Conservation (phyloP, 192 early-diverging fungal genomes). For the Dissophora globulifera region DNA sequence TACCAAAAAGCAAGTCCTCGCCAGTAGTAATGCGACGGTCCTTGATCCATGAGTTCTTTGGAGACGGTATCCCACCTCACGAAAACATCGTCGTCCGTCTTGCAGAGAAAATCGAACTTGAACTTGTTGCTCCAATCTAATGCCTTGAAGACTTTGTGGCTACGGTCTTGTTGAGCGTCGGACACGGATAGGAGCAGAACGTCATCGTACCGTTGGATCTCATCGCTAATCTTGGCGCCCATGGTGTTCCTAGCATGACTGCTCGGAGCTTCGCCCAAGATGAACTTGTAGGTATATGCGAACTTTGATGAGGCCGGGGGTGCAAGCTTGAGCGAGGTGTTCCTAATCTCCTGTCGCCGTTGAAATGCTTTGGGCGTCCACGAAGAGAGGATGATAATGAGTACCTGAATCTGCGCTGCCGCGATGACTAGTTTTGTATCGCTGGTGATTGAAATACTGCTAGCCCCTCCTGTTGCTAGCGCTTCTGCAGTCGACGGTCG, state of each 20-base stretch:
- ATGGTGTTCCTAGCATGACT: slow-evolving; percentile 49
- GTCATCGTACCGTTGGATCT: slow-evolving; percentile 59
- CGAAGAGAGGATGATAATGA: slow-evolving; percentile 65
- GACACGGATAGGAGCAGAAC: slow-evolving; percentile 63
- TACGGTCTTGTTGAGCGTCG: slow-evolving; percentile 63
- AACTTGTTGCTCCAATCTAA: slow-evolving; percentile 65
- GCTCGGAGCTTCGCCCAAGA: slow-evolving; percentile 62
- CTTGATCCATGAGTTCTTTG: slow-evolving; percentile 57
- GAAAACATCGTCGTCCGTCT: slow-evolving; percentile 72
- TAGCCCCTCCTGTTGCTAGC: slow-evolving; percentile 23
- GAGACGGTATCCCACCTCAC: slow-evolving; percentile 67
- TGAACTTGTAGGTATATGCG: slow-evolving; percentile 61
- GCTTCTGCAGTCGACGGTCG: slow-evolving; percentile 47
- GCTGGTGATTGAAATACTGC: slow-evolving; percentile 30
- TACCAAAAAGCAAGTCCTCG: slow-evolving; percentile 68
- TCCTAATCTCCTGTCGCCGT: slow-evolving; percentile 59
- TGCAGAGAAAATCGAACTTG: slow-evolving; percentile 65
- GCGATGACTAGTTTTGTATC: slow-evolving; percentile 37
- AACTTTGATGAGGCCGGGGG: slow-evolving; percentile 54
- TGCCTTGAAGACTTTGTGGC: slow-evolving; percentile 65
- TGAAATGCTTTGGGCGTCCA: slow-evolving; percentile 64
- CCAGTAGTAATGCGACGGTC: slow-evolving; percentile 64
- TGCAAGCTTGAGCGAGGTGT: slow-evolving; percentile 58
- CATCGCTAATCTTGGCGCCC: slow-evolving; percentile 57
- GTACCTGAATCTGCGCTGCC: slow-evolving; percentile 53